phyloP scores from a whole-genome alignment of 2,329 filamentous ascomycete genomes.

The Diaporthe velutina region DNA sequence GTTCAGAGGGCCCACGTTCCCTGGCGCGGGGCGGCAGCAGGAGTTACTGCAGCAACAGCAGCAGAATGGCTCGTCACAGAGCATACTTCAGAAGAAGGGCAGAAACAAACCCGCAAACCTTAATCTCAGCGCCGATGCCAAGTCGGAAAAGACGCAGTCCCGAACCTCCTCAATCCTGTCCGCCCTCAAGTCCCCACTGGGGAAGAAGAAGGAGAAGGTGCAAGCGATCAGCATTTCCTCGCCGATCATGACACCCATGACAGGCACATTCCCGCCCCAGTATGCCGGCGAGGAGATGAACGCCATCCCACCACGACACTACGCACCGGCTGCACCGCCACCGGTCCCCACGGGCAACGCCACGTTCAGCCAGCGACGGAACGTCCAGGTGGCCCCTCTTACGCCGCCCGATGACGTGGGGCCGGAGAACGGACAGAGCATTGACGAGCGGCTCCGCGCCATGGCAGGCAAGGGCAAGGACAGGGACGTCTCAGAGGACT shows the following conservation, averaged over 20 bases:
- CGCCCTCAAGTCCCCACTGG: slow-evolving; percentile 71
- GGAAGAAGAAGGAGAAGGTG: slow-evolving; percentile 65
- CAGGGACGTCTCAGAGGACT: slow-evolving; percentile 33
- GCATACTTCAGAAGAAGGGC: slow-evolving; percentile 56
- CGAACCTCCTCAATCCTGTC: slow-evolving; percentile 71
- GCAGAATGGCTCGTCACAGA: slow-evolving; percentile 44
- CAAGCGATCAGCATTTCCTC: slow-evolving; percentile 72
- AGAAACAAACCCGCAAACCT: slow-evolving; percentile 64
- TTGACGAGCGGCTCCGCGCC: slow-evolving; percentile 67
- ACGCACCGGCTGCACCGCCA: slow-evolving; percentile 69
- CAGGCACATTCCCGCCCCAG: slow-evolving; percentile 67
- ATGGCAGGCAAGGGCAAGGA: slow-evolving; percentile 38
- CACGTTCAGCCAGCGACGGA: slow-evolving; percentile 50
- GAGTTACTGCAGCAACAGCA: slow-evolving; percentile 43
- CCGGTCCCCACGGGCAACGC: slow-evolving; percentile 64
- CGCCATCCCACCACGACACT: slow-evolving; percentile 69
- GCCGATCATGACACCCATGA: slow-evolving; percentile 74
- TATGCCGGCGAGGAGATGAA: slow-evolving; percentile 68
- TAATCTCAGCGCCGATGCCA: slow-evolving; percentile 56
- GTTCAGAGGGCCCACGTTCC: slow-evolving; percentile 58
- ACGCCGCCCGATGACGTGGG: slow-evolving; percentile 58
- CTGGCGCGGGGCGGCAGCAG: slow-evolving; percentile 46
- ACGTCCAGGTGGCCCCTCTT: slow-evolving; percentile 54
- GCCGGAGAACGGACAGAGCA: slow-evolving; percentile 63
- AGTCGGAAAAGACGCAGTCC: slow-evolving; percentile 66